Conservation (phyloP, 140 eudicot genomes). For the Ambrosia hybrid region DNA sequence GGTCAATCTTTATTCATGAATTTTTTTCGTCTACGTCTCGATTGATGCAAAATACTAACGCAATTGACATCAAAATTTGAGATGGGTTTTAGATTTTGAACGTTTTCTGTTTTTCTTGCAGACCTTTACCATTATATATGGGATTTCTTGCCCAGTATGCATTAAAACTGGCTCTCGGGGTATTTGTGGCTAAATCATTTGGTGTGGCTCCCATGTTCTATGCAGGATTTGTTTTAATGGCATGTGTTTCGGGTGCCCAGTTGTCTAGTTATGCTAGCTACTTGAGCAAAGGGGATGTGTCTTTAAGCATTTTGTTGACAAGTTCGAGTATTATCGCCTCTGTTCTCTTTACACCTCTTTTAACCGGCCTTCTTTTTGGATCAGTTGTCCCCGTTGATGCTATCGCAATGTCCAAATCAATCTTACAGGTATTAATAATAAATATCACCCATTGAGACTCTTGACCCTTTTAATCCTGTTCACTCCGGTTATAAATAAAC, state of each 20-base stretch:
- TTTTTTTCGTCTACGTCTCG: too few relatives aligned
- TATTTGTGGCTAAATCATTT: conserved; percentile 24
- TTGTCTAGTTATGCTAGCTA: conserved; percentile 94
- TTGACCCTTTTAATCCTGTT: too few relatives aligned
- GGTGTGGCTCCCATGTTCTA: too few relatives aligned
- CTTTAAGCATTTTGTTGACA: conserved; percentile 86
- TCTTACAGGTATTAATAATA: conserved; percentile 65
- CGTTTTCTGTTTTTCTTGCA: conserved; percentile 32
- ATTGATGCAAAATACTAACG: too few relatives aligned
- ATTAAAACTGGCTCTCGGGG: conserved; percentile 72
- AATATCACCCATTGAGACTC: too few relatives aligned
- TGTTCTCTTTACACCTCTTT: conserved; percentile 81
- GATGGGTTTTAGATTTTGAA: too few relatives aligned
- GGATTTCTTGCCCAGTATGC: conserved; percentile 82
- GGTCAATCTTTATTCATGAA: conserved; percentile 35
- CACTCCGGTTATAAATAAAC: too few relatives aligned
- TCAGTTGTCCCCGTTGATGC: conserved; percentile 40
- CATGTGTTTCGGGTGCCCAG: conserved; percentile 96
- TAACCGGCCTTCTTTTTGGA: background rate
- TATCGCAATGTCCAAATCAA: conserved; percentile 89
- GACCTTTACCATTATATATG: conserved; percentile 75
- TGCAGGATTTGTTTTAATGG: conserved; percentile 31
- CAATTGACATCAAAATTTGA: too few relatives aligned
- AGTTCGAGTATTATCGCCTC: conserved; percentile 91
- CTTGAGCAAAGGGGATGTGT: conserved; percentile 92